Percentiles rank a stretch among this genome's conserved stretches.
These are phyloP conservation scores for Prunus mume DNA, from an alignment of 306 rosid species.

Conservation along the genomic window DNA sequence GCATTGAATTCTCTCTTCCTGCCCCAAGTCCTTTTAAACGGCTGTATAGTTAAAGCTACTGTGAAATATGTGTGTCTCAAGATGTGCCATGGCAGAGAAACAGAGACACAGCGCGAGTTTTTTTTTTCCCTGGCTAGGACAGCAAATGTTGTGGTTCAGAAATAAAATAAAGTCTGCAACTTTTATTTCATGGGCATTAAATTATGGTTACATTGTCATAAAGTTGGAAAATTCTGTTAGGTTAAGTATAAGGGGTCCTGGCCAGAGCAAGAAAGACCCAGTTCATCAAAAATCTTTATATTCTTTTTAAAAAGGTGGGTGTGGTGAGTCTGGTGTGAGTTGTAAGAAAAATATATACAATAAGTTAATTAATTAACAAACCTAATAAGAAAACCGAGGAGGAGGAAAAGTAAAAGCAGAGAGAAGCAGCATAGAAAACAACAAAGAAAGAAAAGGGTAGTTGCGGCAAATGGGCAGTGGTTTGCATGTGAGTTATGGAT, in stretches of 20 bases:
- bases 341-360: not conserved
- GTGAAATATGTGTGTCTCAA: constrained; percentile 5
- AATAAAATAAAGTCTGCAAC: not conserved
- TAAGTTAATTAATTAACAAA: no score
- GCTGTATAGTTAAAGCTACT: constrained; percentile 11
- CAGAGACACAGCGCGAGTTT: not conserved
- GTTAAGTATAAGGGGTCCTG: not conserved
- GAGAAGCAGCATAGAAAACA: constrained; percentile 4
- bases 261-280: constrained; percentile 3
- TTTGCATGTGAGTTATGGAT: constrained; percentile 47
- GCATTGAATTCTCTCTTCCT: constrained; percentile 22
- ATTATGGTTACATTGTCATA: not conserved
- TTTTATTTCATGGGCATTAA: not conserved
- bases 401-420: constrained; percentile 1
- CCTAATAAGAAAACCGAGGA: not conserved
- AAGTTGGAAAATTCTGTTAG: not conserved
- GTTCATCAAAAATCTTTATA: not conserved
- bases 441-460: constrained; percentile 24
- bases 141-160: not conserved
- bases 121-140: not conserved
- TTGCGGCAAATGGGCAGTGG: constrained; percentile 50
- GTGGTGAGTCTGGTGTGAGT: not conserved
- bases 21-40: constrained; percentile 14
- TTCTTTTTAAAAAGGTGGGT: not conserved
- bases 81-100: not conserved